Conservation (phyloP, 495 filamentous ascomycete species). For the Aspergillus funiculosus region DNA sequence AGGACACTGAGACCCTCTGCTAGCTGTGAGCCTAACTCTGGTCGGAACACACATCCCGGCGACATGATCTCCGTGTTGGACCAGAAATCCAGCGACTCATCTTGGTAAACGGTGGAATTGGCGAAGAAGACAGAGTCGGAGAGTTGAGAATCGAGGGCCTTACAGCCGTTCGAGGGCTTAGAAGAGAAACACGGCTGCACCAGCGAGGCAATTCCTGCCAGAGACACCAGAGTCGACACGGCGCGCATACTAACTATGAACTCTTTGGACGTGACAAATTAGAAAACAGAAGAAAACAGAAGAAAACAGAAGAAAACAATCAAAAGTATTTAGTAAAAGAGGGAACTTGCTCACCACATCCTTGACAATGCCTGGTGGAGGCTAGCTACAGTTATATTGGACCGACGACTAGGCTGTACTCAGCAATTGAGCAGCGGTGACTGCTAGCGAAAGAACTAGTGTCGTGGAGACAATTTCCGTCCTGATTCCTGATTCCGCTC, state of each 20-base stretch:
- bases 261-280: no score
- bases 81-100: constrained; percentile 34
- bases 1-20: constrained; percentile 24
- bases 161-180: constrained; percentile 13
- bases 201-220: constrained; percentile 15
- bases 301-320: background rate
- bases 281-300: background rate
- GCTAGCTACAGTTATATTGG: constrained; percentile 6
- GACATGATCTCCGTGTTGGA: constrained; percentile 34
- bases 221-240: constrained; percentile 16
- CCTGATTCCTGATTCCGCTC: no score
- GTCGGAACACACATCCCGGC: constrained; percentile 33
- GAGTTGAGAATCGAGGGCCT: constrained; percentile 17
- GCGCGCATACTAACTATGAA: constrained; percentile 22
- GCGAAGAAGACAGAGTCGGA: constrained; percentile 21
- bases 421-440: no score
- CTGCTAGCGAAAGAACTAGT: no score
- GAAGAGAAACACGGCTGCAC: constrained; percentile 5
- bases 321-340: no score
- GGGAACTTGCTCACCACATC: no score
- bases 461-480: background rate
- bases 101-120: constrained; percentile 24
- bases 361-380: no score
- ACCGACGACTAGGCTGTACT: no score
- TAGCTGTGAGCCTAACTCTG: constrained; percentile 23